These are phyloP conservation scores for Achaetomiella virescens DNA, from an alignment of 495 filamentous ascomycete genomes.

Conservation along the genomic window DNA sequence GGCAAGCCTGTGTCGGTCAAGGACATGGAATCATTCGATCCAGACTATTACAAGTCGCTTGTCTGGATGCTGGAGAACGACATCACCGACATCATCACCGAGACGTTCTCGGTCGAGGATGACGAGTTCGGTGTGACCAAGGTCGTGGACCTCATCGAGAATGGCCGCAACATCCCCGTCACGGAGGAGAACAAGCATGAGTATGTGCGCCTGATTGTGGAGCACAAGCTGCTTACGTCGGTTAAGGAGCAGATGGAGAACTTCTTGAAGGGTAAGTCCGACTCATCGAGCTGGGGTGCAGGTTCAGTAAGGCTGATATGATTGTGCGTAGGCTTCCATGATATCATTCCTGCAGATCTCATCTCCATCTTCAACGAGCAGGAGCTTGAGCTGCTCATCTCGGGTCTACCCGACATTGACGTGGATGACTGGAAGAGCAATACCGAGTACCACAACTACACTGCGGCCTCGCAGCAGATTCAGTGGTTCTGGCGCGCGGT, in stretches of 20 bases:
- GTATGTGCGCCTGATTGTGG: conserved; percentile 89
- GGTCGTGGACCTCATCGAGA: conserved; percentile 77
- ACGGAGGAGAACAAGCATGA: conserved; percentile 99
- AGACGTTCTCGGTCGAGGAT: conserved; percentile 89
- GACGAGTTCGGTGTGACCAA: conserved; percentile 87
- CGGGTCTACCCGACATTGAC: conserved; percentile 93
- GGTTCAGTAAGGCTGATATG: conserved; percentile 16
- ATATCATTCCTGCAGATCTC: conserved; percentile 91
- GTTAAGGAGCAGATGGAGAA: conserved; percentile 91
- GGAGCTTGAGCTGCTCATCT: conserved; percentile 94
- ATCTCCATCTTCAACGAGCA: conserved; percentile 99
- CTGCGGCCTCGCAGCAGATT: conserved; percentile 87
- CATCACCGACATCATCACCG: conserved; percentile 97
- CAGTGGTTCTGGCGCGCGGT: conserved; percentile 99
- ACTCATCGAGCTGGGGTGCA: neutral
- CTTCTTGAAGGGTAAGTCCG: conserved; percentile 76
- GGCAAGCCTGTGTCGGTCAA: conserved; percentile 93
- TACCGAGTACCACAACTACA: conserved; percentile 98
- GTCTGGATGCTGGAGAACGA: conserved; percentile 98
- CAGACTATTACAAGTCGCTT: conserved; percentile 98
- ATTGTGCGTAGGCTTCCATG: conserved; percentile 71
- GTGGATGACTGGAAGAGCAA: conserved; percentile 99
- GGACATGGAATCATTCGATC: conserved; percentile 98
- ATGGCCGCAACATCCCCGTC: conserved; percentile 86
- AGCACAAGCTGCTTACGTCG: conserved; percentile 83